phyloP scores from a whole-genome alignment of 108 stramenopile genomes.

The Cyclotella baltica region DNA sequence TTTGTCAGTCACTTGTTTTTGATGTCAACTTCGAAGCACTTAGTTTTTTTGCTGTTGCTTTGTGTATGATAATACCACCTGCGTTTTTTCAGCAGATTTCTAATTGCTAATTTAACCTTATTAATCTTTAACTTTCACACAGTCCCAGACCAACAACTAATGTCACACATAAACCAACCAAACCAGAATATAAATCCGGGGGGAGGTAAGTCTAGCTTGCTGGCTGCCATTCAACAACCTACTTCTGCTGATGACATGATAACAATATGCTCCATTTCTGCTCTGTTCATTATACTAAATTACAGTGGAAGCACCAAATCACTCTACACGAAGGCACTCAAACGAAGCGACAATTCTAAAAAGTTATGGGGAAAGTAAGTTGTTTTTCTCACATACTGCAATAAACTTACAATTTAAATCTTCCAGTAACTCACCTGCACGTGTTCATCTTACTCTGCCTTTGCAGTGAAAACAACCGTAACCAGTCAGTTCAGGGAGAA shows the following conservation, averaged over 20 bases:
- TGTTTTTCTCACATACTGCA: neutral
- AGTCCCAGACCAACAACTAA: neutral
- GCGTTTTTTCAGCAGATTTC: no score
- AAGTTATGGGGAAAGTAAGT: conserved; percentile 13
- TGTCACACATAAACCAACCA: neutral
- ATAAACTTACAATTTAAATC: no score
- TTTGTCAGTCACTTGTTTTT: no score
- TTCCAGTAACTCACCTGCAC: neutral
- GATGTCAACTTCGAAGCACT: no score
- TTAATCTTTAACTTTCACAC: neutral
- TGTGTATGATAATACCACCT: no score
- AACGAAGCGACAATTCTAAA: conserved; percentile 3
- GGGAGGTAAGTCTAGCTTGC: conserved; percentile 2
- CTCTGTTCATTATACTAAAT: neutral
- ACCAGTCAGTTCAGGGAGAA: neutral
- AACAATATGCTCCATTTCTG: neutral
- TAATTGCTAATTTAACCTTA: neutral
- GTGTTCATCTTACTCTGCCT: neutral
- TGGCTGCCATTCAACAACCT: neutral
- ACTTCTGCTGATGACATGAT: neutral
- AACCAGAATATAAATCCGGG: neutral
- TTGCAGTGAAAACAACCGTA: neutral
- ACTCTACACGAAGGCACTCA: conserved; percentile 1
- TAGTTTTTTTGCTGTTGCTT: no score
- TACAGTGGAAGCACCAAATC: neutral